Percentiles rank a stretch among this genome's conserved stretches.
Conservation (phyloP, 2,329 filamentous ascomycete genomes). For the Fusarium nisikadoi region DNA sequence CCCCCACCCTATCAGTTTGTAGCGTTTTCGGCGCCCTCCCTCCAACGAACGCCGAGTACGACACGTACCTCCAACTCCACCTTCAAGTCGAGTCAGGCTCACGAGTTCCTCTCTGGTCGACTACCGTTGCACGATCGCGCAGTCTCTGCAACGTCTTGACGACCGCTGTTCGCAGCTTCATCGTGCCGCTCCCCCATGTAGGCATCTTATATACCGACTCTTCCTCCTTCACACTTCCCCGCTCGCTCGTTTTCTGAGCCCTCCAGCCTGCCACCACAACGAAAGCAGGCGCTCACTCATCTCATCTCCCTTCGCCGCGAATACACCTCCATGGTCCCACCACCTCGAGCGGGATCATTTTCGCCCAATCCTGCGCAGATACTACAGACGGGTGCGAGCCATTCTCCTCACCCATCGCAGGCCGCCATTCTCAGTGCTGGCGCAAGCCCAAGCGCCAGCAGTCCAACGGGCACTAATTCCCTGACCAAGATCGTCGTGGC, state of each 20-base stretch:
- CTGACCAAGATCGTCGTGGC: slow-evolving; percentile 94
- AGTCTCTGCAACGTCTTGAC: slow-evolving; percentile 27
- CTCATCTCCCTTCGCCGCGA: slow-evolving; percentile 46
- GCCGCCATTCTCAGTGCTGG: slow-evolving; percentile 67
- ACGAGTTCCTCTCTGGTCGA: slow-evolving; percentile 32
- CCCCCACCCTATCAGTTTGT: slow-evolving; percentile 39
- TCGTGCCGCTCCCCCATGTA: slow-evolving; percentile 49
- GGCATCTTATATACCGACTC: slow-evolving; percentile 43
- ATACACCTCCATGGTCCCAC: slow-evolving; percentile 66
- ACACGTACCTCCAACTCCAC: slow-evolving; percentile 42
- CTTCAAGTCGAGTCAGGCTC: slow-evolving; percentile 38
- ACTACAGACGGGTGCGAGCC: slow-evolving; percentile 65
- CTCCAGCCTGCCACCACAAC: slow-evolving; percentile 49
- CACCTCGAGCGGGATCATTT: slow-evolving; percentile 71
- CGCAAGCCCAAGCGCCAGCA: slow-evolving; percentile 70
- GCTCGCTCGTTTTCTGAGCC: slow-evolving; percentile 46
- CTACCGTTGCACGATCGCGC: slow-evolving; percentile 37
- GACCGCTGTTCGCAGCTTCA: slow-evolving; percentile 24
- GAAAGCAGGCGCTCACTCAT: slow-evolving; percentile 51
- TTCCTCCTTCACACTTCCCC: slow-evolving; percentile 43
- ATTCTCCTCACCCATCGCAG: slow-evolving; percentile 68
- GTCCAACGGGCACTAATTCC: slow-evolving; percentile 71
- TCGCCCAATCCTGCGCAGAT: slow-evolving; percentile 69
- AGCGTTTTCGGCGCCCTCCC: slow-evolving; percentile 38
- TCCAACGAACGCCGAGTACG: slow-evolving; percentile 40